Conservation (phyloP, 148 eudicot genomes). For the Heliamphora exappendiculata region DNA sequence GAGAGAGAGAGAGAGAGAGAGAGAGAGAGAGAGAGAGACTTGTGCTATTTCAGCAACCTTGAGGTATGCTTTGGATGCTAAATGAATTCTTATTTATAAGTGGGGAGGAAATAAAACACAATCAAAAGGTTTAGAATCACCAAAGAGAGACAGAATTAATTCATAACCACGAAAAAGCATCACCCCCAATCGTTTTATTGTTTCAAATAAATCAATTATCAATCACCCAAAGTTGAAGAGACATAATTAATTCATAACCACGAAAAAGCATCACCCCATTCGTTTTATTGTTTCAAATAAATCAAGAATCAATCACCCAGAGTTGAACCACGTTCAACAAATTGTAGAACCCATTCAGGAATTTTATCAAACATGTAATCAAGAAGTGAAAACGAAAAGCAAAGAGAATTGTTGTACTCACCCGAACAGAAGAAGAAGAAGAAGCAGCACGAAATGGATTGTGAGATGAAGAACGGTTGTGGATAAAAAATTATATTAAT, state of each 20-base stretch:
- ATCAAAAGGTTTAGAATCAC: not conserved
- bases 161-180: not conserved
- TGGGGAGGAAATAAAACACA: not conserved
- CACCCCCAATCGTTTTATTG: not conserved
- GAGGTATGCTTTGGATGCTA: too few species aligned
- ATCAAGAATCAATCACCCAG: not conserved
- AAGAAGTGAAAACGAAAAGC: too few species aligned
- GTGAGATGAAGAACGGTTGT: too few species aligned
- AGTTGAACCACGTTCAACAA: not conserved
- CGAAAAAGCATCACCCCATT: not conserved
- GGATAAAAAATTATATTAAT: too few species aligned
- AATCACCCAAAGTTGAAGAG: not conserved
- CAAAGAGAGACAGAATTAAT: not conserved
- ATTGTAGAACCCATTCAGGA: not conserved
- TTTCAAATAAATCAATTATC: not conserved
- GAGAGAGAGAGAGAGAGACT: too few species aligned
- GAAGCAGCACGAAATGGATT: too few species aligned
- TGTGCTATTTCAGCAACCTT: too few species aligned
- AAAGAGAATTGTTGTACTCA: too few species aligned
- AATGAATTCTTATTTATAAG: not conserved
- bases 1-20: too few species aligned
- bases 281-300: not conserved
- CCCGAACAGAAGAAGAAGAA: too few species aligned
- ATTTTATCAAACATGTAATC: not conserved
- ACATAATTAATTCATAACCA: not conserved